Evolutionary conservation across 2,329 filamentous ascomycete genomes (phyloP), one percentile per base, ranked within the genome.

Genomic region (Onygenales sp.): DNA sequence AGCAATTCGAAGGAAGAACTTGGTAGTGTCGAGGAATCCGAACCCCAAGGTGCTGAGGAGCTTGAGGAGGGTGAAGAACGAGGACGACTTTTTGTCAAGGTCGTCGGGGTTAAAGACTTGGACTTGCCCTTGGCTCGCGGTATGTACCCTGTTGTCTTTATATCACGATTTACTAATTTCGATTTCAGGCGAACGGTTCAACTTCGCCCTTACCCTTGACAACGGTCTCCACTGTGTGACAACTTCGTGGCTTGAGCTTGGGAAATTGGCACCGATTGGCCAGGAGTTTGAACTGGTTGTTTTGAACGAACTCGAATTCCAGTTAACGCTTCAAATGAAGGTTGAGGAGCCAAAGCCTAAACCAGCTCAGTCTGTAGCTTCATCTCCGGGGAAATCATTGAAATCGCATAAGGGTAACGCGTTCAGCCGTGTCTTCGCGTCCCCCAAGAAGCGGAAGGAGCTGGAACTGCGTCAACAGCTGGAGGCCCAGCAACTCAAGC

Each of bases 241-340:
- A 0, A 98, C 93, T 3, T 86, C 90, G 0, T 96, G 90, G 88
- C 78, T 97, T 7, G 93, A 98, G 69, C 78, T 98, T 55, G 90
- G 89, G 17, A 87, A 87, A 61, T 92, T 87, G 55, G 92, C 93
- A 2, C 90, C 93, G 0, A 97, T 98, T 61, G 93, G 92, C 6
- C 93, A 98, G 66, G 93, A 98, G 68, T 98, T 98, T 63, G 93
- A 98, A 73, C 83, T 98, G 44, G 91, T 97, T 35, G 93, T 98
- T 31, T 85, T 94, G 49, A 93, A 95, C 61, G 93, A 98, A 62
- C 82, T 98, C n/a, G 93, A 98, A 69, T 98, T 98, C 74, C 93
- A 98, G 71, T 81, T 98, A 41, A 97, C 93, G 0, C 80, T 98
- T 11, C 95, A 96, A 61, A 94, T 95, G 59, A 96, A 96, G 75